Base-by-base conservation (phyloP, 345 rosid genomes). In the Passiflora organensis region DNA sequence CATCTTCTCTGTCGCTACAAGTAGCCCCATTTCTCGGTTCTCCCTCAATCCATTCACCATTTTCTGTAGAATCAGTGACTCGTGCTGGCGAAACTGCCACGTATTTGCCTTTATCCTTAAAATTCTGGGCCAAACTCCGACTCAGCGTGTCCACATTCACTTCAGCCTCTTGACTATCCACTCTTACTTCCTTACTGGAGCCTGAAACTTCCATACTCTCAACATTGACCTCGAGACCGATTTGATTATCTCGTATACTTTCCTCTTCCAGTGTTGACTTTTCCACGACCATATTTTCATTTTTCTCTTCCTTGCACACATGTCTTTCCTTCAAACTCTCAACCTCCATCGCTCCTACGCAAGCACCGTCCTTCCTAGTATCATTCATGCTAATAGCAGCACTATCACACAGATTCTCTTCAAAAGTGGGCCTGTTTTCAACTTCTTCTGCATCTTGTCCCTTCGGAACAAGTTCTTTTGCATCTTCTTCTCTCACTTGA, bases 81-180 rank as follows among this genome's bases (percentile, higher is more conserved):
- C 51, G 51, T 38, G 49, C 52, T 6, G 70, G 72, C n/a, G 78
- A 59, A 55, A 73, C 67, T 56, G 82, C 87, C 55, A 83, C 68
- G 5, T 80, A 72, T 72, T 82, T 86, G 53, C 87, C 89, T 68
- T 84, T 80, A 67, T 81, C 95, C 75, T 69, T 74, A 59, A 76
- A 47, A 59, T 39, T 73, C 43, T 54, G 73, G 52, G 38, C 28
- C 41, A 72, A 54, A 60, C 58, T 66, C 43, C 67, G 77, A 6
- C 71, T 69, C 44, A 61, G 63, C 45, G 52, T 24, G 63, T 63
- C 59, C 14, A 42, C 45, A 56, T 60, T 56, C 55, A 60, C 65
- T 42, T 63, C 68, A 25, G 46, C 50, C 48, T 60, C 63, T 58
- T n/a, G n/a, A n/a, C 21, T 66, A 53, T 54, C 69, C 28, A 54